Evolutionary conservation across 2,329 filamentous ascomycete species (phyloP).

Genomic region (Thielaviopsis ethacetica): DNA sequence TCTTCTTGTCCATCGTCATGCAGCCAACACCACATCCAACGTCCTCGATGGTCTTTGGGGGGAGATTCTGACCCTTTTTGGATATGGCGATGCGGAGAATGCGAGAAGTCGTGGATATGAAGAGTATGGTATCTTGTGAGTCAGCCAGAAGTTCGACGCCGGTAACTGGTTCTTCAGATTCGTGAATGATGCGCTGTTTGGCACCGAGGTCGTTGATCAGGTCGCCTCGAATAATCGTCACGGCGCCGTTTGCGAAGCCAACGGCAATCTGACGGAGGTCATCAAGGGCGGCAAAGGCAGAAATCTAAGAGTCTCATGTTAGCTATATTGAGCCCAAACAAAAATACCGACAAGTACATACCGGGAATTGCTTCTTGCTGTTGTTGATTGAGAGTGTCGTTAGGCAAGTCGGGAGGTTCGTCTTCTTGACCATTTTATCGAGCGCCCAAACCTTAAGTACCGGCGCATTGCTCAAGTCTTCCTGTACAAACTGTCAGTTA

Average conservation of each 20-base stretch:
- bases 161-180: slow-evolving; percentile 91
- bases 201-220: slow-evolving; percentile 89
- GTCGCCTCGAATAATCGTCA: slow-evolving; percentile 85
- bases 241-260: slow-evolving; percentile 87
- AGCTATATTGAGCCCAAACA: neutral
- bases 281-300: slow-evolving; percentile 71
- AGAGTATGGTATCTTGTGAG: slow-evolving; percentile 52
- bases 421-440: slow-evolving; percentile 88
- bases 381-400: slow-evolving; percentile 79
- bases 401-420: slow-evolving; percentile 71
- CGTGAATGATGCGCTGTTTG: slow-evolving; percentile 85
- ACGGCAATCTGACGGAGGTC: slow-evolving; percentile 87
- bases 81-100: slow-evolving; percentile 78
- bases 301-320: slow-evolving; percentile 39
- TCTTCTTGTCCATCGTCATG: slow-evolving; percentile 71
- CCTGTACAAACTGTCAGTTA: slow-evolving; percentile 25
- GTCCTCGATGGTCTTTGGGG: slow-evolving; percentile 78
- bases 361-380: slow-evolving; percentile 82
- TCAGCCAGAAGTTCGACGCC: slow-evolving; percentile 63
- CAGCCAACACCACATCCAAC: slow-evolving; percentile 83
- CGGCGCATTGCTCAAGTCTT: slow-evolving; percentile 77
- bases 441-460: slow-evolving; percentile 95
- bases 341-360: slow-evolving; percentile 21
- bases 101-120: slow-evolving; percentile 78
- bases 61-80: slow-evolving; percentile 75